These are phyloP conservation scores for Eutrema heterophyllum DNA, from an alignment of 345 rosid genomes.

Conservation along the genomic window DNA sequence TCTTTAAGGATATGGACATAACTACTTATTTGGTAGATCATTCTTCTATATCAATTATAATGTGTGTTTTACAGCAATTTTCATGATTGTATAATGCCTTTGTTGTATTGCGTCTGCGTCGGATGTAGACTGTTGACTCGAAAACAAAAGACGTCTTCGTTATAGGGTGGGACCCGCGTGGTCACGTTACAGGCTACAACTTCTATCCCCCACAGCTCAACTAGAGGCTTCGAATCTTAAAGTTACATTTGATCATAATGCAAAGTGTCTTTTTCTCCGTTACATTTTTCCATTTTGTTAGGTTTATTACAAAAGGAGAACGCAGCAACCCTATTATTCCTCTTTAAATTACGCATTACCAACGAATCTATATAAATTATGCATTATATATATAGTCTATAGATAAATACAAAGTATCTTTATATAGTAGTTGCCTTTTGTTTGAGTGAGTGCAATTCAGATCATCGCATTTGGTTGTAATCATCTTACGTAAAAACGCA, in stretches of 20 bases:
- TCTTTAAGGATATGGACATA: not conserved
- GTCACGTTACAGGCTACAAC: constrained; percentile 17
- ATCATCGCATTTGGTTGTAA: not conserved
- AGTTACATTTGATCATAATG: constrained; percentile 26
- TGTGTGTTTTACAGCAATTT: not conserved
- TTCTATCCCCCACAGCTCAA: constrained; percentile 28
- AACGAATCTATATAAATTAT: constrained; percentile 17
- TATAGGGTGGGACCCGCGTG: constrained; percentile 10
- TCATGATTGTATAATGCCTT: not conserved
- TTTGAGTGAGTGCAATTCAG: constrained; percentile 11
- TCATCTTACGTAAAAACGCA: not conserved
- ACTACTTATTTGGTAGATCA: not conserved
- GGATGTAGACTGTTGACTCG: constrained; percentile 24
- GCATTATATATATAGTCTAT: not conserved
- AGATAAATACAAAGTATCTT: not conserved
- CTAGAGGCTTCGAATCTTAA: constrained; percentile 31
- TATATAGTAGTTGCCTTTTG: not conserved
- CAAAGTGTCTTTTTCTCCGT: constrained; percentile 25
- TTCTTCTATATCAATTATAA: not conserved
- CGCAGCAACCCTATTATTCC: constrained; percentile 20
- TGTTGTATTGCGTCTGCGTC: constrained; percentile 21
- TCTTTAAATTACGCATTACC: not conserved
- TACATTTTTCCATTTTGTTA: constrained; percentile 17
- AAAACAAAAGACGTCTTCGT: constrained; percentile 25
- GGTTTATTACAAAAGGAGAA: constrained; percentile 26